Percentiles rank a stretch among this genome's conserved stretches.
phyloP scores from a whole-genome alignment of 345 rosid species.

The Euphorbia peplus region DNA sequence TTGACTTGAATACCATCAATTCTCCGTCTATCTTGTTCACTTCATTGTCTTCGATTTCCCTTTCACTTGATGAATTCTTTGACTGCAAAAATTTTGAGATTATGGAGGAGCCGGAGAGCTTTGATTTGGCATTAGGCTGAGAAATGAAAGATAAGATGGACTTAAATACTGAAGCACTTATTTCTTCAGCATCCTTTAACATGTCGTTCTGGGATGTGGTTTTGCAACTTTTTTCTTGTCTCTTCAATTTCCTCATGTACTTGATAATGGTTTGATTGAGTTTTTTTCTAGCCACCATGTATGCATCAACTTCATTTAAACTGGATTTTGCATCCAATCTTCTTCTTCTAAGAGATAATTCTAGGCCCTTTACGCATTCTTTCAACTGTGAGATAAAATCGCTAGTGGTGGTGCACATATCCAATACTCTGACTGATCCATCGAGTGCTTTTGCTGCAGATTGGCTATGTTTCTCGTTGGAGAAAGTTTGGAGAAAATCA shows the following conservation, averaged over 20 bases:
- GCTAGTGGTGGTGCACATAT: not conserved
- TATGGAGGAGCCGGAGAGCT: slow-evolving; percentile 11
- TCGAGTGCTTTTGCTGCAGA: not conserved
- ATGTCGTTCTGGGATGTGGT: no score
- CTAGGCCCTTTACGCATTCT: slow-evolving; percentile 1
- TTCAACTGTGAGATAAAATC: slow-evolving; percentile 1
- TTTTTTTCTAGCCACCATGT: slow-evolving; percentile 2
- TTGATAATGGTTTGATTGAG: not conserved
- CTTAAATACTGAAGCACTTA: slow-evolving; percentile 15
- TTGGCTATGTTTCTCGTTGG: not conserved
- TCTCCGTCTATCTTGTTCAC: slow-evolving; percentile 11
- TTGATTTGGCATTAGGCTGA: slow-evolving; percentile 15
- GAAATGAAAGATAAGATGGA: slow-evolving; percentile 18
- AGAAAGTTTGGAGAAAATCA: slow-evolving; percentile 2
- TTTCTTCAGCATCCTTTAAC: slow-evolving; percentile 18
- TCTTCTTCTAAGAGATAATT: slow-evolving; percentile 11
- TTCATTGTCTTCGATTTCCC: slow-evolving; percentile 5
- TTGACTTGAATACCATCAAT: slow-evolving; percentile 11
- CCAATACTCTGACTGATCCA: slow-evolving; percentile 5
- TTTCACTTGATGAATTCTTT: slow-evolving; percentile 7
- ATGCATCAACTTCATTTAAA: not conserved
- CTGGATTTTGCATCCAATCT: not conserved
- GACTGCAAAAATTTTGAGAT: slow-evolving; percentile 21
- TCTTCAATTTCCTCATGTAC: slow-evolving; percentile 4
- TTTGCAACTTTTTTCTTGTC: not conserved